Evolutionary conservation across 805 yeast species (phyloP), one percentile per base, ranked within the genome.

Genomic region (Hanseniaspora occidentalis): DNA sequence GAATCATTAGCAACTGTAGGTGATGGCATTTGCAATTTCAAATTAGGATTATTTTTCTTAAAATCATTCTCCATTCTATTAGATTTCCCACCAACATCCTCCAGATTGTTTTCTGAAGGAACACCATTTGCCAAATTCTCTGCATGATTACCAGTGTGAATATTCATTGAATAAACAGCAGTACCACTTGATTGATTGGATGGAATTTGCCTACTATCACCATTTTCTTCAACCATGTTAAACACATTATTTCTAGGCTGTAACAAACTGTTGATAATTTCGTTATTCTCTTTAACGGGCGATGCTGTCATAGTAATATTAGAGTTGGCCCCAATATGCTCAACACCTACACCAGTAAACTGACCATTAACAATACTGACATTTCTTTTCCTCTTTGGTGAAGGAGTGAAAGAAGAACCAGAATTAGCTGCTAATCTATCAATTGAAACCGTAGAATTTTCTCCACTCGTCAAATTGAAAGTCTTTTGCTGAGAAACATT

Each of bases 1-100:
- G 33, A n/a, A 29, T 29, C 8, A 14, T 29, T 29, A n/a, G 33
- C 33, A 13, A 22, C 26, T 13, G 41, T 10, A 1, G 89, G 88
- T 2, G 75, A 69, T 3, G 88, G 89, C 86, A 81, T 80, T 53
- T 80, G 86, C 17, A 81, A 66, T 44, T 75, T 73, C 35, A 79
- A 58, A 26, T 77, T 70, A 1, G 79, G 76, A 43, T 73, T 68
- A 25, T 70, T 69, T 31, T 70, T 61, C 35, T 63, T 62, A 36
- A 57, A 58, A 38, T 57, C 62, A 14, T 57, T 49, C 27, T 49
- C 52, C 7, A 52, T 53, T 25, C 62, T 54, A 23, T 36, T 39
- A 9, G 27, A n/a, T 23, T 29, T 18, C 25, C 10, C 33, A 6
- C 27, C 4, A 9, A 16, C 14, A 5, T 7, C 9, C 6, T 8